Base-by-base conservation (phyloP, 2,329 filamentous ascomycete genomes). In the Phyllachora maydis region DNA sequence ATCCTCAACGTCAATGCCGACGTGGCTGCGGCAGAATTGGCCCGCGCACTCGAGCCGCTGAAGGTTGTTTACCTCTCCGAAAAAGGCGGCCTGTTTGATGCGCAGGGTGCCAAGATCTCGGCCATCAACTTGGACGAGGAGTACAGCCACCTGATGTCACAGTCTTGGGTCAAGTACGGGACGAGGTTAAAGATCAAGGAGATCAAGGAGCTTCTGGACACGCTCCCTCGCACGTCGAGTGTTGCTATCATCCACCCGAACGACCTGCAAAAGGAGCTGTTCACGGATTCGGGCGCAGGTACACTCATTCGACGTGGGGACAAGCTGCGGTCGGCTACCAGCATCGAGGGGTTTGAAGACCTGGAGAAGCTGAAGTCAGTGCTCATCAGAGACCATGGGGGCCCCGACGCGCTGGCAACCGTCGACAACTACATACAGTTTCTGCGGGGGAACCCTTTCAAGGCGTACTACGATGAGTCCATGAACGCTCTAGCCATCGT, bases 41-140 rank as follows among this genome's bases (percentile, higher is more conserved):
- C 88, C 13, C 72, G 79, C 29, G 69, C 77, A 27, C 58, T 98
- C 25, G 73, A 95, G 50, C 88, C 88, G 14, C 56, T 95, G 39
- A 98, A 98, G 67, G 85, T 95, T 30, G 83, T 98, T 29, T 98
- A 93, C 46, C 62, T 95, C n/a, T 90, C 82, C 4, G 88, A 98
- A 55, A 95, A 95, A 62, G 88, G 88, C 23, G 88, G 85, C 6
- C 55, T 98, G 16, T 91, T 92, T 52, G 81, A 95, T 43, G 83
- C 82, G 29, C 78, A 91, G 32, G 76, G 75, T 28, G 74, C 85
- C 56, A 91, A 92, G 56, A 95, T 95, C 41, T 92, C 85, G 5
- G 78, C 76, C 29, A 95, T 95, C 52, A 95, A 95, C 53, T 60
- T 98, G 28, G 88, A 98, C 43, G 83, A 91, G 50, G 88, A 98